Evolutionary conservation across 495 filamentous ascomycete species (phyloP).

Genomic region (Trichoderma orchidacearum): DNA sequence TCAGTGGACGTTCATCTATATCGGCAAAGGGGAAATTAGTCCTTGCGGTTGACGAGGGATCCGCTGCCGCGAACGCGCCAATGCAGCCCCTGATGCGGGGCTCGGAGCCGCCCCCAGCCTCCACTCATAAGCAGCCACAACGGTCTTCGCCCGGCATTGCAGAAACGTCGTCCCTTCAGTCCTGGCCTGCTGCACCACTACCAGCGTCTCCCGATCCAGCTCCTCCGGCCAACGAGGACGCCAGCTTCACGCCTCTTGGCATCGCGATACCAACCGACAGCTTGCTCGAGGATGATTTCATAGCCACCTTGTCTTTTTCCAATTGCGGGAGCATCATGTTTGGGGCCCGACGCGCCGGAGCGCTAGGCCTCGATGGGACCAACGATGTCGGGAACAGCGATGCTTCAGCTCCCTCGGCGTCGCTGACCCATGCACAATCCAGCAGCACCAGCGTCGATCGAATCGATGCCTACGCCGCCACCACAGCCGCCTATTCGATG

Average conservation of each 20-base stretch:
- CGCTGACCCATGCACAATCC: neutral
- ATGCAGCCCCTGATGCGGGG: conserved; percentile 4
- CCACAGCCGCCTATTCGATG: neutral
- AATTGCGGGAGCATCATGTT: conserved; percentile 55
- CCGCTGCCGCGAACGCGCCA: neutral
- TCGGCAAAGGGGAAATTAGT: neutral
- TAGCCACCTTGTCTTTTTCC: conserved; percentile 37
- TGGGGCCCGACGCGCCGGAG: conserved; percentile 27
- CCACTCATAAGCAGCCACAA: conserved; percentile 1
- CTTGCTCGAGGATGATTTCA: conserved; percentile 35
- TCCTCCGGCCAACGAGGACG: neutral
- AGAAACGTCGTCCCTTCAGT: neutral
- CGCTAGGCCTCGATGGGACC: conserved; percentile 4
- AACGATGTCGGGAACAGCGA: neutral
- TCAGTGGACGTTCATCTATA: neutral
- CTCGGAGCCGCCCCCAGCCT: conserved; percentile 4
- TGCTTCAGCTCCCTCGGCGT: neutral
- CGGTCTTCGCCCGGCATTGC: neutral
- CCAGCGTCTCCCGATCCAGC: neutral
- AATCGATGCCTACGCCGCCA: neutral
- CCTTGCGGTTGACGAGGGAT: neutral
- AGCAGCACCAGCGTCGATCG: neutral
- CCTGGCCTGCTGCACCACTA: neutral
- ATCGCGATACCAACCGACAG: conserved; percentile 38
- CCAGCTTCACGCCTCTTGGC: conserved; percentile 27